phyloP scores from a whole-genome alignment of 805 yeast genomes.

The Zygosaccharomyces kombuchaensis region DNA sequence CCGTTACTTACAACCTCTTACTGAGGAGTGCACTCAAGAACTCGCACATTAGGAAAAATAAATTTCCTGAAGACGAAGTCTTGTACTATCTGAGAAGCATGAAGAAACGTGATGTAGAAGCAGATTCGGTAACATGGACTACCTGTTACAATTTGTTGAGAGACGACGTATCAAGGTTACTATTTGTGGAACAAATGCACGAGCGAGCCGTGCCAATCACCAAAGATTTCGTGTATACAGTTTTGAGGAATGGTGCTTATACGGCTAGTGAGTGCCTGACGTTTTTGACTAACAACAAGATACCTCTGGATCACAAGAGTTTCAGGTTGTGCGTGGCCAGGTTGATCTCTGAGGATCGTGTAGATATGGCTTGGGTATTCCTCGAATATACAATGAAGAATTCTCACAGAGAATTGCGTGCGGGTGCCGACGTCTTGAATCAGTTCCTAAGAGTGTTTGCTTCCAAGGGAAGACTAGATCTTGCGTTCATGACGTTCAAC shows the following conservation, averaged over 20 bases:
- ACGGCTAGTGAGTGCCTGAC: slow-evolving; percentile 21
- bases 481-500: slow-evolving; percentile 34
- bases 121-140: slow-evolving; percentile 40
- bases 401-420: slow-evolving; percentile 7
- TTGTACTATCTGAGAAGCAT: slow-evolving; percentile 33
- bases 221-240: slow-evolving; percentile 23
- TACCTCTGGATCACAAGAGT: slow-evolving; percentile 26
- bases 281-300: slow-evolving; percentile 22
- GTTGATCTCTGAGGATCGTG: slow-evolving; percentile 28
- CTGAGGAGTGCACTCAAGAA: slow-evolving; percentile 30
- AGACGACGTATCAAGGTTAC: slow-evolving; percentile 34
- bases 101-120: slow-evolving; percentile 26
- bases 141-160: slow-evolving; percentile 33
- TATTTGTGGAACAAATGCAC: slow-evolving; percentile 33
- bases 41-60: slow-evolving; percentile 28
- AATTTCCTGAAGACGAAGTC: slow-evolving; percentile 27
- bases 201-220: slow-evolving; percentile 34
- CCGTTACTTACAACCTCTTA: slow-evolving; percentile 39
- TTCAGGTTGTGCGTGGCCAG: slow-evolving; percentile 27
- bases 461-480: slow-evolving; percentile 35
- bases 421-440: slow-evolving; percentile 28
- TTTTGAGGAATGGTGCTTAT: slow-evolving; percentile 23
- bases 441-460: slow-evolving; percentile 32
- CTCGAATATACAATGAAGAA: slow-evolving; percentile 17
- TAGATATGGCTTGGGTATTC: slow-evolving; percentile 31